phyloP scores from a whole-genome alignment of 768 basidiomycete genomes.

The Pisolithus albus region DNA sequence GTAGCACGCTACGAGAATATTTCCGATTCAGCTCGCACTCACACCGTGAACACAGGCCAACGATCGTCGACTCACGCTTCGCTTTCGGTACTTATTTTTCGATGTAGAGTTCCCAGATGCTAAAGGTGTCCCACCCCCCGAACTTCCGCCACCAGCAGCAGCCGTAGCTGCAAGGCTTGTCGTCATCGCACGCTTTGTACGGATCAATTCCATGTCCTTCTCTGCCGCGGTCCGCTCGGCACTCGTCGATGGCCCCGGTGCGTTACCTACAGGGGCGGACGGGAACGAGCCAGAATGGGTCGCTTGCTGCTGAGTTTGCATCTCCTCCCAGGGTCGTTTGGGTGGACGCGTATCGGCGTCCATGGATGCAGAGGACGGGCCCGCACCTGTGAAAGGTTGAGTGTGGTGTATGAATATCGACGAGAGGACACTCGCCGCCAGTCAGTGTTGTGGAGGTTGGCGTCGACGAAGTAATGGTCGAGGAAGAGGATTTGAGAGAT shows the following conservation, averaged over 20 bases:
- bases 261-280: conserved; percentile 1
- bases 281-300: conserved; percentile 21
- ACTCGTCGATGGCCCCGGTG: conserved; percentile 17
- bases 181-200: conserved; percentile 69
- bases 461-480: conserved; percentile 16
- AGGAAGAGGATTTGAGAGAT: conserved; percentile 18
- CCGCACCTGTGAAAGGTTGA: conserved; percentile 21
- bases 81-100: conserved; percentile 79
- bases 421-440: conserved; percentile 5
- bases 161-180: conserved; percentile 52
- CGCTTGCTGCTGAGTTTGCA: conserved; percentile 10
- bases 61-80: conserved; percentile 56
- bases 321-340: conserved; percentile 77
- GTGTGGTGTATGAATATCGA: conserved; percentile 4
- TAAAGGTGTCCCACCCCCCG: conserved; percentile 8
- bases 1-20: conserved; percentile 57
- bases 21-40: conserved; percentile 10
- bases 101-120: conserved; percentile 34
- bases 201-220: conserved; percentile 80
- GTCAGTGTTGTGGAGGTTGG: conserved; percentile 6
- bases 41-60: conserved; percentile 3
- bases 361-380: conserved; percentile 18
- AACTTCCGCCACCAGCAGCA: conserved; percentile 24
- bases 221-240: conserved; percentile 61
- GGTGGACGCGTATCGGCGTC: conserved; percentile 44